Conservation (phyloP, 2,329 filamentous ascomycete genomes). For the Ceratocystiopsis minuta region DNA sequence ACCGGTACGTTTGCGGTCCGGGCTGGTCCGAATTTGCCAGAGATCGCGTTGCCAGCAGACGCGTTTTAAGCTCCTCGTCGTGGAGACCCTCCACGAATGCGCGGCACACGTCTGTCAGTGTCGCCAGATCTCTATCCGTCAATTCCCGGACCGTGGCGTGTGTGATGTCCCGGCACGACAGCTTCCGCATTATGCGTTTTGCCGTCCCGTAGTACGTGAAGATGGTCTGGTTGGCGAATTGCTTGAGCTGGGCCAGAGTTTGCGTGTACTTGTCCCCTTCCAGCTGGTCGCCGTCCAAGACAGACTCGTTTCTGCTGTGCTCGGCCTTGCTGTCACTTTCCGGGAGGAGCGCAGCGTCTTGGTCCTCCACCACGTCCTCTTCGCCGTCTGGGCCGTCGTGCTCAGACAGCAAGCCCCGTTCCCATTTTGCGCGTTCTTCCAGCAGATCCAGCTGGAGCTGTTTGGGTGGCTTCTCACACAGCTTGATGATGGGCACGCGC, state of each 20-base stretch:
- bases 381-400: constrained; percentile 18
- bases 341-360: too few relatives aligned
- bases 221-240: constrained; percentile 23
- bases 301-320: constrained; percentile 3
- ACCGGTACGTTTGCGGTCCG: constrained; percentile 20
- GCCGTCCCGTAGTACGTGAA: constrained; percentile 28
- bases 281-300: constrained; percentile 2
- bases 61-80: constrained; percentile 25
- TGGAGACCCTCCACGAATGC: constrained; percentile 37
- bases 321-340: background rate
- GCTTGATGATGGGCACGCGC: constrained; percentile 71
- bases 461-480: constrained; percentile 53
- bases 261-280: constrained; percentile 5
- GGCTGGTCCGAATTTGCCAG: constrained; percentile 19
- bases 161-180: constrained; percentile 32
- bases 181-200: constrained; percentile 29
- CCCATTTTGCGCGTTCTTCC: constrained; percentile 54
- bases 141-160: constrained; percentile 27
- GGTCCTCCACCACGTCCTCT: constrained; percentile 7
- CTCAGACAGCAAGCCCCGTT: constrained; percentile 31
- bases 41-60: constrained; percentile 28
- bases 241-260: constrained; percentile 17
- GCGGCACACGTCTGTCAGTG: constrained; percentile 32
- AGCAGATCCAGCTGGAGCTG: constrained; percentile 42
- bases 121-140: constrained; percentile 23